Evolutionary conservation across 345 rosid genomes (phyloP), one percentile per base, ranked within the genome.

Genomic region (Pelargonium nanum): DNA sequence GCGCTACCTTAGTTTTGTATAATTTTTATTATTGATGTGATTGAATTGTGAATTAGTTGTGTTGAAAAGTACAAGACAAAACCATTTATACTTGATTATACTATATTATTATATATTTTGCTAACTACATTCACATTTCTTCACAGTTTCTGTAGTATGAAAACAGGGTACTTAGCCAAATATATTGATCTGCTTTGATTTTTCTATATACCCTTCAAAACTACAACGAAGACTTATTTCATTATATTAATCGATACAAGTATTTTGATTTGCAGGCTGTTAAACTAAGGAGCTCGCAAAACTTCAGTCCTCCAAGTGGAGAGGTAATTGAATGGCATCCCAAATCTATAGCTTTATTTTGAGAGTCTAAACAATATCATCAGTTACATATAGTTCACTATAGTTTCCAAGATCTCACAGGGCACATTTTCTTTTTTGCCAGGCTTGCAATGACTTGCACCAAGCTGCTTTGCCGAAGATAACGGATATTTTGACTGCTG

Each of bases 201-300:
- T n/a, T n/a, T n/a, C n/a, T n/a, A n/a, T n/a, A n/a, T n/a, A n/a
- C n/a, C n/a, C n/a, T n/a, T n/a, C n/a, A n/a, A n/a, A n/a, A 28
- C 3, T 28, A 7, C 7, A 7, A 28, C 32, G 32, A 7, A 3
- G 32, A 40, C 15, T 40, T 40, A 15, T 40, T 40, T 12, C 48
- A 40, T 40, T 15, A n/a, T 17, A 2, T 17, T 40, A 40, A 40
- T 40, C 15, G 2, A 40, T 9, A 15, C 16, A 17, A 40, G 48
- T 17, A 34, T 65, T 21, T 58, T 53, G 25, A 21, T 75, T 58
- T 71, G 80, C 89, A 88, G 96, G 92, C 92, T 40, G 92, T 88
- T 45, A 78, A 88, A 71, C 81, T 88, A 22, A 75, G 77, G 77
- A 85, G 97, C 73, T 78, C 95, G 52, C 75, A 69, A 62, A 78